Base-by-base conservation (phyloP, 2,329 filamentous ascomycete genomes). In the Zasmidium cellare region DNA sequence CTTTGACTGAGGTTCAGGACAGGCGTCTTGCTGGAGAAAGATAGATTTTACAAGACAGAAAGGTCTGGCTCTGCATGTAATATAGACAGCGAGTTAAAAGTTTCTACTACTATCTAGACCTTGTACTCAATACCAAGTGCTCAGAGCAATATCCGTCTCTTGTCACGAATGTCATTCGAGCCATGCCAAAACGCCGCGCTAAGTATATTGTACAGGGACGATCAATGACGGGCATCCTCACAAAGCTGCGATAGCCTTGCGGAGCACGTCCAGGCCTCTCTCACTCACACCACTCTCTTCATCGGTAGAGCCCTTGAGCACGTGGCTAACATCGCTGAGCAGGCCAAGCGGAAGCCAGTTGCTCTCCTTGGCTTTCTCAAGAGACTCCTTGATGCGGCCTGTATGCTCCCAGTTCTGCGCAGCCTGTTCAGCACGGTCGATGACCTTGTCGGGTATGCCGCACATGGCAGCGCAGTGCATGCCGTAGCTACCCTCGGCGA, bases 391-490 rank as follows among this genome's bases (percentile, higher is more conserved):
- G 61, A 97, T 81, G 19, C 91, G 82, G 66, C 90, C 93, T 0
- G 94, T 97, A 74, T 97, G 92, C 77, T 99, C 94, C 92, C 94
- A 97, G 69, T 92, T 90, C 66, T 82, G 87, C 1, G 94, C 94
- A 5, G 94, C 94, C 20, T 87, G 84, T 75, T 99, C 94, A 0
- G 94, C 94, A 20, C 89, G 80, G 70, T 92, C 87, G 61, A 99
- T 91, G 16, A 99, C 87, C 55, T 87, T 87, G 46, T 80, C 80
- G 0, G 91, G 86, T 63, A 99, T 97, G 1, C 94, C 94, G 68
- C 94, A 99, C 94, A 99, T 99, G 59, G 91, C 88, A 1, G 94
- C 94, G 72, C 94, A 99, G 74, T 99, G 94, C 94, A 99, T 99
- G 68, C 94, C 94, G 70, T 97, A 99, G 70, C 91, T 96, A 16